Evolutionary conservation across 2,329 filamentous ascomycete species (phyloP).

Genomic region (Chaetomium sp.): DNA sequence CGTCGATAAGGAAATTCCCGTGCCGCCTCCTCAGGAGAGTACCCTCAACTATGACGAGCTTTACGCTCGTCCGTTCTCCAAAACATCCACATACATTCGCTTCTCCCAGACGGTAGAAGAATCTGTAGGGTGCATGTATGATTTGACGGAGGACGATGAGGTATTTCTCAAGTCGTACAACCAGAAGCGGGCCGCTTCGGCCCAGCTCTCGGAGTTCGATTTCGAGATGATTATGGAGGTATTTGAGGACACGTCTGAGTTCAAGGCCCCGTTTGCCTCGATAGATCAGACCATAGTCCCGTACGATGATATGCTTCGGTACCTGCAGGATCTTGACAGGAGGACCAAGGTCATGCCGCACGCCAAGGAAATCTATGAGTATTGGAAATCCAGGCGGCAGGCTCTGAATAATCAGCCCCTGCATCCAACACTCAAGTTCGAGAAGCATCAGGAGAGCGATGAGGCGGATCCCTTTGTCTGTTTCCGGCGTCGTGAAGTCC

Average conservation of each 20-base stretch:
- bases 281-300: slow-evolving; percentile 82
- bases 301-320: slow-evolving; percentile 68
- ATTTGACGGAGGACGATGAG: slow-evolving; percentile 89
- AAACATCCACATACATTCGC: slow-evolving; percentile 89
- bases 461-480: slow-evolving; percentile 97
- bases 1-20: slow-evolving; percentile 57
- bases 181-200: slow-evolving; percentile 57
- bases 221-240: slow-evolving; percentile 94
- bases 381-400: slow-evolving; percentile 73
- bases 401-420: slow-evolving; percentile 63
- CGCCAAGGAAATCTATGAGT: slow-evolving; percentile 77
- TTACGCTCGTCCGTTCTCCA: slow-evolving; percentile 71
- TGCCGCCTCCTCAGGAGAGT: slow-evolving; percentile 58
- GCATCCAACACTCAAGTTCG: slow-evolving; percentile 80
- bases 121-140: slow-evolving; percentile 83
- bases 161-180: slow-evolving; percentile 80
- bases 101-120: slow-evolving; percentile 98
- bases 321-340: slow-evolving; percentile 48
- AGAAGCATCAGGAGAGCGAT: slow-evolving; percentile 89
- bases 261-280: slow-evolving; percentile 80
- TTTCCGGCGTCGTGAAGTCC: slow-evolving; percentile 89
- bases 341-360: slow-evolving; percentile 43
- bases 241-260: slow-evolving; percentile 79
- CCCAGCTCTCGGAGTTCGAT: slow-evolving; percentile 75
- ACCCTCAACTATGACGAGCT: slow-evolving; percentile 80